Conservation (phyloP, 2,329 filamentous ascomycete species). For the Harringtonia lauricola region DNA sequence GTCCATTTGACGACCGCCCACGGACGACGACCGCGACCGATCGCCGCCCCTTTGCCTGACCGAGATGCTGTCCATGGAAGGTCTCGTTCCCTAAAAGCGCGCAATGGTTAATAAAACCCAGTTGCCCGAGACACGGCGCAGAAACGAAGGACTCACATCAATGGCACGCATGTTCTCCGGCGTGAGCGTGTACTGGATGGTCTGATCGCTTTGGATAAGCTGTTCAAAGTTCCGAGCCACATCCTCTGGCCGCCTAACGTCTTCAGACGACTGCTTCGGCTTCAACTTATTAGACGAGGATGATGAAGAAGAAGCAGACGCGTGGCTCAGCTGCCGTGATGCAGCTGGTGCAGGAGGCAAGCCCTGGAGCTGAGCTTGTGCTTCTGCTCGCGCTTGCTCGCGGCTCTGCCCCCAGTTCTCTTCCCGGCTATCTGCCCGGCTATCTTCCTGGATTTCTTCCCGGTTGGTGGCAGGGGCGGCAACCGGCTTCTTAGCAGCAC, state of each 20-base stretch:
- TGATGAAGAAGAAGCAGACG: slow-evolving; percentile 39
- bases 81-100: slow-evolving; percentile 24
- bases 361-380: background rate
- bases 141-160: slow-evolving; percentile 52
- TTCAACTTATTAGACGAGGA: slow-evolving; percentile 40
- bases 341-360: background rate
- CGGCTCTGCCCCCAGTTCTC: no score
- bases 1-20: slow-evolving; percentile 22
- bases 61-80: slow-evolving; percentile 28
- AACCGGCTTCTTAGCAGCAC: no score
- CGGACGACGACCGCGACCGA: slow-evolving; percentile 38
- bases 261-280: slow-evolving; percentile 46
- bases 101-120: background rate
- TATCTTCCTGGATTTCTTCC: no score
- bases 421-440: no score
- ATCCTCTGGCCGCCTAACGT: slow-evolving; percentile 40
- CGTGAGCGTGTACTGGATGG: slow-evolving; percentile 72
- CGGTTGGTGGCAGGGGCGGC: no score
- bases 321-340: slow-evolving; percentile 28
- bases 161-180: slow-evolving; percentile 69
- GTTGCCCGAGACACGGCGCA: background rate
- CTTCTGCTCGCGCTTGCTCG: background rate
- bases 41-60: slow-evolving; percentile 27
- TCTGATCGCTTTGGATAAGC: slow-evolving; percentile 71
- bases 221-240: slow-evolving; percentile 64